phyloP scores from a whole-genome alignment of 768 basidiomycete species.

The Boletus tylopilopsis region DNA sequence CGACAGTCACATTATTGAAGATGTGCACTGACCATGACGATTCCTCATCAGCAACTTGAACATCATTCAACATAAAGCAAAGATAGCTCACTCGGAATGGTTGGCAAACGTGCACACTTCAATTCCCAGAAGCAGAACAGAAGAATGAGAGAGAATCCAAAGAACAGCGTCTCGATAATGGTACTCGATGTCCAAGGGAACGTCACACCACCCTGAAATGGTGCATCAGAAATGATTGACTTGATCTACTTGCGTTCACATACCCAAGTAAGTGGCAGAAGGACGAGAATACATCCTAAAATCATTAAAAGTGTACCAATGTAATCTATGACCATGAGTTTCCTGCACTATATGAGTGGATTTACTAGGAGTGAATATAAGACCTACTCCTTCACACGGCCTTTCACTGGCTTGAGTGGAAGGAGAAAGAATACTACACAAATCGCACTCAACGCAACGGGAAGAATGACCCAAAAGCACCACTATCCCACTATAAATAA shows the following conservation, averaged over 20 bases:
- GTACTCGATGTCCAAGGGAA: neutral
- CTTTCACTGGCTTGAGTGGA: neutral
- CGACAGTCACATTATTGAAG: constrained; percentile 62
- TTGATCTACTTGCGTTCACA: neutral
- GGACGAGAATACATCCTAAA: neutral
- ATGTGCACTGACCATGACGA: constrained; percentile 52
- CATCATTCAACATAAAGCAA: neutral
- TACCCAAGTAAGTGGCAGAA: neutral
- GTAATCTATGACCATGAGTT: neutral
- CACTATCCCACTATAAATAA: neutral
- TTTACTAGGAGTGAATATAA: neutral
- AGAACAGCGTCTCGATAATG: neutral
- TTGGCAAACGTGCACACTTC: constrained; percentile 64
- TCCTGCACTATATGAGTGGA: neutral
- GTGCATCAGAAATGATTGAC: neutral
- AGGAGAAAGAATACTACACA: neutral
- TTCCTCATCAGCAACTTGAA: neutral
- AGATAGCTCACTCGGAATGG: constrained; percentile 56
- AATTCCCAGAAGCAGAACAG: constrained; percentile 72
- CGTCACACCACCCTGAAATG: neutral
- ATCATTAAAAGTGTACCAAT: neutral
- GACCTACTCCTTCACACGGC: neutral
- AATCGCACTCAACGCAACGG: neutral
- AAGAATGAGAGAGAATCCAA: constrained; percentile 38
- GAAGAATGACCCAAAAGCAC: neutral